Percentiles rank a stretch among this genome's conserved stretches.
Evolutionary conservation across 2,329 filamentous ascomycete species (phyloP).

Genomic region (Monosporascus sp.): DNA sequence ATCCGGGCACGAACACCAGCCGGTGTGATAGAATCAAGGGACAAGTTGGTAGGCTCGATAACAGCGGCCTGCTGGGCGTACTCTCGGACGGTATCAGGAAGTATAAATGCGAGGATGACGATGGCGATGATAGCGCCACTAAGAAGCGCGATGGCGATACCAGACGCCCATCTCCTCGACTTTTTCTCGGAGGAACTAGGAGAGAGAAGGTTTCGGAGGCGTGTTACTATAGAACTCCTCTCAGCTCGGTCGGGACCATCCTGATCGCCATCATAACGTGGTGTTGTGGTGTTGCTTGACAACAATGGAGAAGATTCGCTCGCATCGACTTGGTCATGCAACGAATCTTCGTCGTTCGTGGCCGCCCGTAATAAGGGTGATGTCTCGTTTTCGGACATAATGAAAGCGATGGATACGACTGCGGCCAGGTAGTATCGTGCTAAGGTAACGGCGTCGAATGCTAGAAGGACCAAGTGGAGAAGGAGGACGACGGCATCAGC

Average conservation of each 20-base stretch:
- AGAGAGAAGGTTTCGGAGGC: conserved; percentile 16
- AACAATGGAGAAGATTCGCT: conserved; percentile 51
- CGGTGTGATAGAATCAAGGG: conserved; percentile 77
- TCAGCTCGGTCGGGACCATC: conserved; percentile 26
- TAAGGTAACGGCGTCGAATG: neutral
- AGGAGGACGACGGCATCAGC: too few relatives aligned
- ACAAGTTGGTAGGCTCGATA: conserved; percentile 76
- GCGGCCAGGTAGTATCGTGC: neutral
- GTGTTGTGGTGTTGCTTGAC: conserved; percentile 29
- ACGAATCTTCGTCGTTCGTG: conserved; percentile 19
- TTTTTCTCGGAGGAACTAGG: conserved; percentile 28
- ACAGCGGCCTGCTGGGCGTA: conserved; percentile 82
- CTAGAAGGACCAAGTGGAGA: neutral
- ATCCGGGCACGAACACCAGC: conserved; percentile 75
- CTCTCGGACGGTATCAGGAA: conserved; percentile 72
- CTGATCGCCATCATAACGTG: conserved; percentile 35
- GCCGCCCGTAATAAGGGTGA: conserved; percentile 38
- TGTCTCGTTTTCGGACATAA: conserved; percentile 41
- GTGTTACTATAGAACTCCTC: conserved; percentile 26
- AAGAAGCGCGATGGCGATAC: conserved; percentile 66
- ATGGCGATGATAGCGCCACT: conserved; percentile 60
- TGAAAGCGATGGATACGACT: neutral
- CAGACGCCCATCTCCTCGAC: conserved; percentile 66
- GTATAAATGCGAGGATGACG: conserved; percentile 73
- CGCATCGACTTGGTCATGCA: conserved; percentile 16